phyloP scores from a whole-genome alignment of 2,329 filamentous ascomycete genomes.

The Fusarium robinianum region DNA sequence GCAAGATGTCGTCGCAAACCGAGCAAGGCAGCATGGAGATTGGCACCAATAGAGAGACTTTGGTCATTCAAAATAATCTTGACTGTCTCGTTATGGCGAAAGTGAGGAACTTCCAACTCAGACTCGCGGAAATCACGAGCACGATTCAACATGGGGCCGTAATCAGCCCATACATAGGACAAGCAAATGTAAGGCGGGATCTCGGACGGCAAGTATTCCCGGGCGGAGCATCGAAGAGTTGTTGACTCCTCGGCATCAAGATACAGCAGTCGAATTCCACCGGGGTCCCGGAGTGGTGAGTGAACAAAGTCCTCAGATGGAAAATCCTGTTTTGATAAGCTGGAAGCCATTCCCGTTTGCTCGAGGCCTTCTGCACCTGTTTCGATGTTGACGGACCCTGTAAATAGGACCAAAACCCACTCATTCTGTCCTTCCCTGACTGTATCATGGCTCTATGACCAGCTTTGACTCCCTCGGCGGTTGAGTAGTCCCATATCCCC shows the following conservation, averaged over 20 bases:
- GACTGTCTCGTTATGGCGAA: constrained; percentile 2
- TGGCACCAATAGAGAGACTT: constrained; percentile 1
- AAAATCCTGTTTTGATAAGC: background rate
- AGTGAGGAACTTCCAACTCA: constrained; percentile 15
- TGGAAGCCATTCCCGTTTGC: background rate
- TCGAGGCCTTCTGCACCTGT: too few relatives aligned
- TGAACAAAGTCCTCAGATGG: constrained; percentile 1
- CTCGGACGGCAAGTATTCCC: background rate
- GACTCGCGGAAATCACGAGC: constrained; percentile 11
- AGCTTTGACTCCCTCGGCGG: constrained; percentile 15
- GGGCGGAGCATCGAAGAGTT: background rate
- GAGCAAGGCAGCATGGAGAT: constrained; percentile 12
- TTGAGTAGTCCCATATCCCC: constrained; percentile 10
- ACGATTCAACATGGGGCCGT: constrained; percentile 13
- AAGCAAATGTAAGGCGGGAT: constrained; percentile 13
- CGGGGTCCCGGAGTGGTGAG: background rate
- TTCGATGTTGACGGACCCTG: background rate
- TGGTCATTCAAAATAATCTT: constrained; percentile 2
- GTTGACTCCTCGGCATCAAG: background rate
- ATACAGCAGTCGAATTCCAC: constrained; percentile 1
- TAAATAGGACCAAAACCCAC: background rate
- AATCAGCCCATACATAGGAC: constrained; percentile 20
- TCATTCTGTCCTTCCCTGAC: constrained; percentile 5
- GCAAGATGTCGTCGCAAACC: constrained; percentile 1
- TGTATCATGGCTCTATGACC: constrained; percentile 1